Evolutionary conservation across 306 rosid genomes (phyloP), one percentile per base, ranked within the genome.

Genomic region (Castanea crenata): DNA sequence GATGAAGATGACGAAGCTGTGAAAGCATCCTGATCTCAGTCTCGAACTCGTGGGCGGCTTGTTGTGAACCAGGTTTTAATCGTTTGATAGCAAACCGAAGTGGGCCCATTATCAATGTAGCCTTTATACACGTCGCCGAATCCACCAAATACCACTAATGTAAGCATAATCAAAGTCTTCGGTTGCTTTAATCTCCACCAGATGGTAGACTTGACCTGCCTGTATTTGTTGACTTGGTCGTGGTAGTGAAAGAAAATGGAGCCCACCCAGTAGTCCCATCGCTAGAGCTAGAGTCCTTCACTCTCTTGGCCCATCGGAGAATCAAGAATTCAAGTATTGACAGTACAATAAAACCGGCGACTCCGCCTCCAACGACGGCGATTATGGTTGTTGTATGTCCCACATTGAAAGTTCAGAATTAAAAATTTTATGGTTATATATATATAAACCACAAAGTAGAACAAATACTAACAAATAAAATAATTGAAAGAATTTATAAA

Each of bases 41-140:
- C 44, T 70, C 64, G 56, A 87, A 25, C 27, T 25, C 27, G 27
- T 25, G 27, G 27, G 27, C 2, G 27, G 27, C 90, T 4, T 84
- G 88, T 0, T 78, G 67, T 1, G 90, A 87, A 29, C 79, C 84
- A 0, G 86, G 73, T 55, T 87, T 87, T 35, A 87, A 70, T 0
- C 85, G 79, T 74, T 85, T 85, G 74, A 85, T 59, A 0, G 88
- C 86, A 7, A 7, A 85, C 74, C 0, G 41, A 19, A 6, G 75
- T 76, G 6, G 83, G 23, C n/a, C 63, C 86, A 0, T 18, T 64
- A 5, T 79, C 81, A 0, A 82, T 52, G 76, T 25, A 74, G 0
- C 87, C 85, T 77, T 80, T 82, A 55, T 85, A 85, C 3, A 85
- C 91, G 13, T 87, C 38, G 1, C 88, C 91, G 19, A 87, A 87